Evolutionary conservation across 2,329 filamentous ascomycete genomes (phyloP).

Genomic region (Dendrostoma leiphaemia): DNA sequence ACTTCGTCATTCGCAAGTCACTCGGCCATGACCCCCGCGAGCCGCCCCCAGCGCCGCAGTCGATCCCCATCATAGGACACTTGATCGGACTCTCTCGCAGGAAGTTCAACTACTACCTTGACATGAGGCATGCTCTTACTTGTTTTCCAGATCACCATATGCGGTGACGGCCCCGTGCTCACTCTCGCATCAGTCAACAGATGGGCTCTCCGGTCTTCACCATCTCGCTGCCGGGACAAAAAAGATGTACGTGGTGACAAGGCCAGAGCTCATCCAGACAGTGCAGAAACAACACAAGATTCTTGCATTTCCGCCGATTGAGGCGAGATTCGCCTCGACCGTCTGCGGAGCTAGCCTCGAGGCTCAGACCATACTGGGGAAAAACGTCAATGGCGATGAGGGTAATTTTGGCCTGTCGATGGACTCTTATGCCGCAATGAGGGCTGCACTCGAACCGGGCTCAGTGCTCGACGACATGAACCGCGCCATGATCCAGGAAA

Average conservation of each 20-base stretch:
- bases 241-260: slow-evolving; percentile 41
- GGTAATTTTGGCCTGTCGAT: slow-evolving; percentile 30
- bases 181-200: slow-evolving; percentile 13
- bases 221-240: slow-evolving; percentile 37
- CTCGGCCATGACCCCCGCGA: slow-evolving; percentile 29
- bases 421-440: slow-evolving; percentile 33
- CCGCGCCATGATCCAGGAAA: slow-evolving; percentile 29
- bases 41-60: slow-evolving; percentile 28
- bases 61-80: slow-evolving; percentile 31
- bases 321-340: slow-evolving; percentile 29
- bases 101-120: slow-evolving; percentile 31
- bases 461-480: slow-evolving; percentile 34
- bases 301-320: slow-evolving; percentile 37
- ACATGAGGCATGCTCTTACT: slow-evolving; percentile 24
- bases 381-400: slow-evolving; percentile 35
- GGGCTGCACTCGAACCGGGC: slow-evolving; percentile 30
- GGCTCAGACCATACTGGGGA: slow-evolving; percentile 28
- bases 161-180: background rate
- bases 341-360: slow-evolving; percentile 29
- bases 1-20: slow-evolving; percentile 5
- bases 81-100: slow-evolving; percentile 28
- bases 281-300: slow-evolving; percentile 37
- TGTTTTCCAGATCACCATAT: no score
- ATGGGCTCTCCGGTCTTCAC: slow-evolving; percentile 36
- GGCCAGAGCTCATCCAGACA: slow-evolving; percentile 32